Base-by-base conservation (phyloP, 2,329 filamentous ascomycete genomes). In the Colletotrichum lini region DNA sequence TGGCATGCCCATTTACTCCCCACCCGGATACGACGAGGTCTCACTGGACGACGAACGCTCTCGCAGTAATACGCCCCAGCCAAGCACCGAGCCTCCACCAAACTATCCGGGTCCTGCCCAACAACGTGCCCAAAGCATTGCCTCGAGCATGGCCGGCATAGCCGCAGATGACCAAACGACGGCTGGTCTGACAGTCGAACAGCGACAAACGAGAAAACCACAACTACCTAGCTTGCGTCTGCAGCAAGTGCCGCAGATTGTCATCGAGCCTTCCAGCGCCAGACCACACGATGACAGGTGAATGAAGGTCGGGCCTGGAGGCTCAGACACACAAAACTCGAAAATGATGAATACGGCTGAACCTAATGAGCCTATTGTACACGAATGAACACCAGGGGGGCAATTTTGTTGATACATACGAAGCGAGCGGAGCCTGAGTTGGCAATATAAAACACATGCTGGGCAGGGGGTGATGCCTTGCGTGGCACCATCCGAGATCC, bases 1-100 rank as follows among this genome's bases (percentile, higher is more conserved):
- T 44, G 77, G 80, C 23, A 85, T 88, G 77, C 86, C 86, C 13
- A 79, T 73, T 4, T 76, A 80, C 53, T 78, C 79, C 12, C 86
- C 88, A 4, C 88, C 88, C 1, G 86, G 86, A 35, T 90, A 90
- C 73, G 88, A 87, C 65, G 84, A 87, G 56, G 81, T 87, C 3
- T 82, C 82, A 30, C 78, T 86, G 4, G 80, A 82, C 44, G 83
- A 85, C 13, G 77, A 83, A 47, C 78, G 72, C 53, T 82, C 80
- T 1, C 80, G 81, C 16, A 79, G 83, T 2, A 80, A 80, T 9
- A 85, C 83, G 16, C 83, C 85, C 0, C 82, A 82, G 57, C 66
- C 66, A 6, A 42, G 44, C 30, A 74, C 81, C 59, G 86, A 85
- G 56, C 85, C 87, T 12, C 88, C 88, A 10, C 88, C 88, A 1